A percentile compares a stretch with the other conserved stretches of the same genome.
phyloP scores from a whole-genome alignment of 768 basidiomycete species.

The Lactarius psammicola region DNA sequence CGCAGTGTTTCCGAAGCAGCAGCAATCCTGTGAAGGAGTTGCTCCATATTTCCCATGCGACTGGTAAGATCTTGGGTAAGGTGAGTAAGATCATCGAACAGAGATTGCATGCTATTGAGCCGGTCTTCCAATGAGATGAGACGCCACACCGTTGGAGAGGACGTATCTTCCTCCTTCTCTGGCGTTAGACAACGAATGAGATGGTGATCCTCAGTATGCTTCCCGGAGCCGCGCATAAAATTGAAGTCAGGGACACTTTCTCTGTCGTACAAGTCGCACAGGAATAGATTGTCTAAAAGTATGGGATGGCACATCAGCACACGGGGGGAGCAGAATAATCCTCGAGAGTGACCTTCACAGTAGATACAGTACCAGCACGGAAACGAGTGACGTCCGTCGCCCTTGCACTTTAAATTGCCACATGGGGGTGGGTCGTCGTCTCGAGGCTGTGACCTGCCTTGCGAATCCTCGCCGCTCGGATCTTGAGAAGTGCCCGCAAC shows the following conservation, averaged over 20 bases:
- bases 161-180: background rate
- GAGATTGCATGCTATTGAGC: slow-evolving; percentile 12
- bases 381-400: slow-evolving; percentile 27
- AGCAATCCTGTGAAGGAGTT: slow-evolving; percentile 2
- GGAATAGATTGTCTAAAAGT: slow-evolving; percentile 20
- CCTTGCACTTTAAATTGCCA: no score
- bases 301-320: background rate
- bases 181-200: slow-evolving; percentile 15
- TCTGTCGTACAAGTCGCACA: slow-evolving; percentile 25
- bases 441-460: no score
- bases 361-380: slow-evolving; percentile 38
- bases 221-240: background rate
- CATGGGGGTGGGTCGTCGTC: slow-evolving; percentile 26
- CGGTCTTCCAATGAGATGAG: slow-evolving; percentile 14
- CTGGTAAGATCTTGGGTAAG: background rate
- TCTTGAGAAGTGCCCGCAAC: background rate
- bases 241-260: slow-evolving; percentile 8
- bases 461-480: background rate
- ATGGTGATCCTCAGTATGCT: slow-evolving; percentile 7
- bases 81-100: background rate
- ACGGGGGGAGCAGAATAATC: background rate
- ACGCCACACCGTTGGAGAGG: slow-evolving; percentile 4
- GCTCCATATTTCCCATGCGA: slow-evolving; percentile 10
- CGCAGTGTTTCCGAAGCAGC: background rate
- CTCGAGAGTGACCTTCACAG: slow-evolving; percentile 28